Conservation (phyloP, 768 basidiomycete genomes). For the Flagelloscypha sp. region DNA sequence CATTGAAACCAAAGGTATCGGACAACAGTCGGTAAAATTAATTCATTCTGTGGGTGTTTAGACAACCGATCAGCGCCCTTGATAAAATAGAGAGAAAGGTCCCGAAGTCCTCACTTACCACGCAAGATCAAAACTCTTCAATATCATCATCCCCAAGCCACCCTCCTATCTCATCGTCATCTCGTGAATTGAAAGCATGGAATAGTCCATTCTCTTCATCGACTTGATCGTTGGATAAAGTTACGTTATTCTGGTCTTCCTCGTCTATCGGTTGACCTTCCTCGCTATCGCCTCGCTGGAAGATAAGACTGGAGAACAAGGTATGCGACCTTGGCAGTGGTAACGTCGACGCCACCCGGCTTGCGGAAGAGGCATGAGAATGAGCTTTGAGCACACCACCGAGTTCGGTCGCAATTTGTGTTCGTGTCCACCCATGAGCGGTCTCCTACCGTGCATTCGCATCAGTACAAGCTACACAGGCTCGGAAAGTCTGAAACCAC, state of each 20-base stretch:
- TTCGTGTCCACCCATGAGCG: conserved; percentile 40
- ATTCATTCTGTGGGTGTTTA: no score
- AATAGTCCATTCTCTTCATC: conserved; percentile 19
- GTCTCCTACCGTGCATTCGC: conserved; percentile 16
- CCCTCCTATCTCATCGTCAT: conserved; percentile 29
- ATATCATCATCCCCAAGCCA: conserved; percentile 40
- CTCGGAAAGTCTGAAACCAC: no score
- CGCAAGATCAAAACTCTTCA: conserved; percentile 33
- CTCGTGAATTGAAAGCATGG: conserved; percentile 21
- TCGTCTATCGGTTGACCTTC: conserved; percentile 7
- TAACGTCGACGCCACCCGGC: conserved; percentile 10
- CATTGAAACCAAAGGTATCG: no score
- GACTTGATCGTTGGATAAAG: conserved; percentile 25
- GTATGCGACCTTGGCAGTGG: conserved; percentile 24
- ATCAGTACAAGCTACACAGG: no score
- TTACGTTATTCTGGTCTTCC: conserved; percentile 22
- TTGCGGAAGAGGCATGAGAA: conserved; percentile 19
- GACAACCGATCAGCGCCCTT: no score
- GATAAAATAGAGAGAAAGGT: no score
- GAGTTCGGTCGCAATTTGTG: conserved; percentile 45
- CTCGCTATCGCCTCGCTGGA: conserved; percentile 20
- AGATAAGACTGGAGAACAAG: conserved; percentile 46
- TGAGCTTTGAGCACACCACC: conserved; percentile 51
- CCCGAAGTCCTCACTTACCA: no score
- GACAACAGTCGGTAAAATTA: no score